phyloP scores from a whole-genome alignment of 2,329 filamentous ascomycete species.

The Epichloe gansuensis region DNA sequence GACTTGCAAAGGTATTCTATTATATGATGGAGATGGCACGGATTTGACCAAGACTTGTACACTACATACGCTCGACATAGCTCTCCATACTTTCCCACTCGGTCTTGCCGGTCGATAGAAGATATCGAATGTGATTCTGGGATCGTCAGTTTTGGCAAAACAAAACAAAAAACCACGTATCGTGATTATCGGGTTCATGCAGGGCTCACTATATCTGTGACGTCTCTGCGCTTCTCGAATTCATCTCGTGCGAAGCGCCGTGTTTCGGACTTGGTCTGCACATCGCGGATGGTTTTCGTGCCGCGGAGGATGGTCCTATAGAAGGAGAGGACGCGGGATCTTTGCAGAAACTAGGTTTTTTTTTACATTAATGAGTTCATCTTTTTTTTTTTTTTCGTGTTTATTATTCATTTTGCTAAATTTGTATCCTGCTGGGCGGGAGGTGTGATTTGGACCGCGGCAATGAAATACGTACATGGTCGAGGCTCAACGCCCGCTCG shows the following conservation, averaged over 20 bases:
- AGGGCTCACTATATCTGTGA: slow-evolving; percentile 41
- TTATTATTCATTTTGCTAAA: neutral
- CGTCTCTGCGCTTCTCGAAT: slow-evolving; percentile 45
- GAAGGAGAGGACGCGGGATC: slow-evolving; percentile 40
- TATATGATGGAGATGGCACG: too few species aligned
- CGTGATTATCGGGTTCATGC: neutral
- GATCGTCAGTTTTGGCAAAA: neutral
- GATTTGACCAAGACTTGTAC: neutral
- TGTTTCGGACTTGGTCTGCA: slow-evolving; percentile 41
- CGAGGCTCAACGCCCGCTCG: slow-evolving; percentile 37
- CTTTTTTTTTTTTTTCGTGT: neutral
- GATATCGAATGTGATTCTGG: slow-evolving; percentile 48
- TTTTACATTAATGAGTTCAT: neutral
- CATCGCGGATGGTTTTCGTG: slow-evolving; percentile 39
- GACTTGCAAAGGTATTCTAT: too few species aligned
- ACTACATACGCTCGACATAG: slow-evolving; percentile 27
- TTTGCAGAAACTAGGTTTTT: slow-evolving; percentile 42
- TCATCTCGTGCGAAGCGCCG: slow-evolving; percentile 45
- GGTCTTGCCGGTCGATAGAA: slow-evolving; percentile 52
- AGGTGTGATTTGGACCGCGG: neutral
- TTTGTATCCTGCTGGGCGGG: neutral
- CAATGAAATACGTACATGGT: slow-evolving; percentile 34
- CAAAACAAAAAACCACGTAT: too few species aligned
- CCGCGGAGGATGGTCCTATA: slow-evolving; percentile 47
- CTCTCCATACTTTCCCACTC: slow-evolving; percentile 51